Evolutionary conservation across 306 rosid genomes (phyloP).

Genomic region (Styphnolobium japonicum): DNA sequence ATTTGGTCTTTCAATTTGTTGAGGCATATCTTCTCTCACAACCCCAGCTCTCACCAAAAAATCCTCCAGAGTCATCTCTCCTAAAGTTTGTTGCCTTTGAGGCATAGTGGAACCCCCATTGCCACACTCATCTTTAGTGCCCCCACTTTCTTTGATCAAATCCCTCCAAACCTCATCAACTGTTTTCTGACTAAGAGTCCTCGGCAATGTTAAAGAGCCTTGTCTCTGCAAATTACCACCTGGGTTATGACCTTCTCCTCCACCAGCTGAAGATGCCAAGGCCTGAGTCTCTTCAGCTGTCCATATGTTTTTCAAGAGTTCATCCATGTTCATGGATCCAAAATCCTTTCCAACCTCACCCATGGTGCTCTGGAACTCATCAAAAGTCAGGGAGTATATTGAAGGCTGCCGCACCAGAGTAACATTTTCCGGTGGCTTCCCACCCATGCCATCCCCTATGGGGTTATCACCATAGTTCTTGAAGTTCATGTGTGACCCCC

Average conservation of each 20-base stretch:
- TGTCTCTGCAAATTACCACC: constrained; percentile 76
- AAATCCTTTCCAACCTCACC: constrained; percentile 85
- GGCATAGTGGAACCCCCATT: constrained; percentile 41
- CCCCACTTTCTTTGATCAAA: constrained; percentile 51
- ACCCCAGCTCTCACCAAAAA: constrained; percentile 90
- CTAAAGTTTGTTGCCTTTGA: constrained; percentile 77
- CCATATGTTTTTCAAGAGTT: constrained; percentile 85
- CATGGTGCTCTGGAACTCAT: constrained; percentile 76
- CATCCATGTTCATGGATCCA: constrained; percentile 99
- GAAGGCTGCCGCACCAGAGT: constrained; percentile 63
- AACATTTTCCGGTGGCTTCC: constrained; percentile 41
- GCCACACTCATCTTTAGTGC: constrained; percentile 24
- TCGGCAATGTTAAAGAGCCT: constrained; percentile 81
- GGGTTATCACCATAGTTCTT: constrained; percentile 52
- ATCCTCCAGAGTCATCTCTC: constrained; percentile 91
- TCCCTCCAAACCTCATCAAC: constrained; percentile 96
- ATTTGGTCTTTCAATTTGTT: constrained; percentile 44
- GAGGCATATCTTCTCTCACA: constrained; percentile 73
- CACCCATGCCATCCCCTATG: constrained; percentile 39
- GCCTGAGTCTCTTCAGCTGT: constrained; percentile 85
- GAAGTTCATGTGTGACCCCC: constrained; percentile 73
- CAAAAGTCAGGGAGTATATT: constrained; percentile 81
- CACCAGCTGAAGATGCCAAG: constrained; percentile 34
- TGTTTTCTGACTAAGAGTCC: constrained; percentile 87
- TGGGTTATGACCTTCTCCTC: constrained; percentile 24